Conservation (phyloP, 1,284 basidiomycete species). For the Melampsora larici-populina region DNA sequence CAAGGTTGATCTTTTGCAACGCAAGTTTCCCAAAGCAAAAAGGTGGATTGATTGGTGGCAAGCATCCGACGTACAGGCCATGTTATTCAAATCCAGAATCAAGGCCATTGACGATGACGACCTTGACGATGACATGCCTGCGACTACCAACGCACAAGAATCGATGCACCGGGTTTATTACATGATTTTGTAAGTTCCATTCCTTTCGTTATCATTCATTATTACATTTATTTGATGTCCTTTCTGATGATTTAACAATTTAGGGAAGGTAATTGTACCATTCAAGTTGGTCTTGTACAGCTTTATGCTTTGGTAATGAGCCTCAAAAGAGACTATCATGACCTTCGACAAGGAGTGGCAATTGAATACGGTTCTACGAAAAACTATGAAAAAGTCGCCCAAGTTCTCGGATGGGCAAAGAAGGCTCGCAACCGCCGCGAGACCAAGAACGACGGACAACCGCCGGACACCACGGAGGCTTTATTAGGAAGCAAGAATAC, state of each 20-base stretch:
- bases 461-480: too few relatives aligned
- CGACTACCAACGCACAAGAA: too few relatives aligned
- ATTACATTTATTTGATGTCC: not conserved
- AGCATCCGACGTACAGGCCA: not conserved
- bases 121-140: not conserved
- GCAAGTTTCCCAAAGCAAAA: not conserved
- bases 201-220: too few relatives aligned
- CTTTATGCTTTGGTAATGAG: too few relatives aligned
- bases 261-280: not conserved
- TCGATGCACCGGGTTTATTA: too few relatives aligned
- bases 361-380: not conserved
- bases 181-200: too few relatives aligned
- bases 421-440: not conserved
- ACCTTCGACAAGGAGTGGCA: not conserved
- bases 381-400: too few relatives aligned
- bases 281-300: not conserved
- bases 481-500: not conserved
- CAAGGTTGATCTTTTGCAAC: not conserved
- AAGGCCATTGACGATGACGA: not conserved
- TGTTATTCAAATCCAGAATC: not conserved
- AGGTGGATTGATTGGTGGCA: constrained; percentile 20
- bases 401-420: not conserved
- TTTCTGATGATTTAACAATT: too few relatives aligned
- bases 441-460: not conserved
- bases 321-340: not conserved